These are phyloP conservation scores for Lactuca sativa DNA, from an alignment of 129 eudicot species.

Conservation along the genomic window DNA sequence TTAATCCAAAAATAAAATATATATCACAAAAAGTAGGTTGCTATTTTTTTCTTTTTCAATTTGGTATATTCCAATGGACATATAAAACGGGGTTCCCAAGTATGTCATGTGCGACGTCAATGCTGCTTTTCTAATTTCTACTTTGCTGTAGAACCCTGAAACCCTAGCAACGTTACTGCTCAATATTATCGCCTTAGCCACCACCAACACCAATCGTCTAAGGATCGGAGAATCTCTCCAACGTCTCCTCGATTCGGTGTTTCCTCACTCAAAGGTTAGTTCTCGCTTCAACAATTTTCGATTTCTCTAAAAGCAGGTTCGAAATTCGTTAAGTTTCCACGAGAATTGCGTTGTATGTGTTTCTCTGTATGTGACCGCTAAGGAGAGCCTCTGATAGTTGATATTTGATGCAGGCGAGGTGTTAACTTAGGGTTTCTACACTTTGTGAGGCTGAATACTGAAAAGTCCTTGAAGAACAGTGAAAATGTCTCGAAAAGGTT, in stretches of 20 bases:
- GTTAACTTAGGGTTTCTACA: constrained; percentile 23
- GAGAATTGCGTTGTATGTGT: background rate
- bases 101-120: constrained; percentile 8
- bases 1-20: too few relatives aligned
- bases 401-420: constrained; percentile 20
- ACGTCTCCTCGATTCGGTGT: background rate
- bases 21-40: background rate
- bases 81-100: background rate
- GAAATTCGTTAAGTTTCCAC: background rate
- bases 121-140: constrained; percentile 19
- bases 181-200: constrained; percentile 13
- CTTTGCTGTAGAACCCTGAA: constrained; percentile 24
- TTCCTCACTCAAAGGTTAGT: background rate
- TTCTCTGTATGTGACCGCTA: background rate
- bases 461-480: constrained; percentile 23
- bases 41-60: background rate
- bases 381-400: constrained; percentile 5
- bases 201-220: constrained; percentile 7
- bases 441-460: constrained; percentile 9
- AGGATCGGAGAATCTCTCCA: constrained; percentile 14
- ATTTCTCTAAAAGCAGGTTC: background rate
- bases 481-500: constrained; percentile 78
- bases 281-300: background rate
- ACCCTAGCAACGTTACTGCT: constrained; percentile 34
- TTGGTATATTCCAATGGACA: background rate